phyloP scores from a whole-genome alignment of 2,329 filamentous ascomycete genomes.

The Alternaria postmessia region DNA sequence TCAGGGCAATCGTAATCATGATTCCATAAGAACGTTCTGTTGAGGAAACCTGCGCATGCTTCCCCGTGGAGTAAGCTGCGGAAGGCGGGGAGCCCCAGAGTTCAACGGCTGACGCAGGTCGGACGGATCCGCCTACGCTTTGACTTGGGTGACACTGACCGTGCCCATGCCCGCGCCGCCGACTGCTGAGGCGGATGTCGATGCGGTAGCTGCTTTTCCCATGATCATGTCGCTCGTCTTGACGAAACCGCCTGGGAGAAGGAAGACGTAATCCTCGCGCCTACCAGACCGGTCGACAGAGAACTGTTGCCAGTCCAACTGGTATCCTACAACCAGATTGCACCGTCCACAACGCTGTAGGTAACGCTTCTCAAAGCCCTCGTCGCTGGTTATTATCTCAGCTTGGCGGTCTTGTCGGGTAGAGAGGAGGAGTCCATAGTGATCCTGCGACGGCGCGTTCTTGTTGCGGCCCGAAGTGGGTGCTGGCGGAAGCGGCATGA shows the following conservation, averaged over 20 bases:
- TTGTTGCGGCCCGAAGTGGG: conserved; percentile 21
- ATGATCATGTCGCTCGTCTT: conserved; percentile 64
- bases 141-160: conserved; percentile 33
- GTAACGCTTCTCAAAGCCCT: conserved; percentile 73
- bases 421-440: conserved; percentile 62
- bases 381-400: conserved; percentile 62
- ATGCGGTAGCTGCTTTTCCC: conserved; percentile 39
- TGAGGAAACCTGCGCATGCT: not conserved
- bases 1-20: conserved; percentile 2
- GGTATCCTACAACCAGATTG: conserved; percentile 68
- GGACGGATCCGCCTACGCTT: conserved; percentile 20
- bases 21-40: not conserved
- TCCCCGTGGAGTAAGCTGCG: not conserved
- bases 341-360: conserved; percentile 68
- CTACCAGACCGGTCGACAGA: conserved; percentile 40
- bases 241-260: conserved; percentile 67
- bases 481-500: conserved; percentile 62
- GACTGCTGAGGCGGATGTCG: conserved; percentile 12
- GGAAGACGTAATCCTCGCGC: conserved; percentile 63
- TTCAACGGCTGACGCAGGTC: conserved; percentile 1
- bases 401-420: conserved; percentile 58
- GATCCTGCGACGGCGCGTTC: conserved; percentile 26
- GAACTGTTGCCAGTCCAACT: conserved; percentile 64
- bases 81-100: conserved; percentile 7
- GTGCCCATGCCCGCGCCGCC: conserved; percentile 21